These are phyloP conservation scores for peach (Prunus persica) DNA, from an alignment of 306 rosid genomes.

Conservation along the genomic window Prunus_persica_NCBIv2 NC_034012.1:5957001-5957500, in stretches of 20 bases:
- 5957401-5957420: neutral
- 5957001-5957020: neutral
- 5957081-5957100: neutral
- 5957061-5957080: neutral
- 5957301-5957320: constrained; percentile 84
- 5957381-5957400: constrained; percentile 78
- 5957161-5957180: neutral
- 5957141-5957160: constrained; percentile 2
- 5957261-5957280: constrained; percentile 2
- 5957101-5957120: neutral
- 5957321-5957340: constrained; percentile 88
- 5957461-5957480: neutral
- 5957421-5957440: neutral
- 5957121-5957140: neutral
- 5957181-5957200: neutral
- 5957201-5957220: neutral
- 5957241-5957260: constrained; percentile 11
- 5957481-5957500: constrained; percentile 74
- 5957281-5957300: constrained; percentile 1
- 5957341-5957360: constrained; percentile 78
- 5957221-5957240: constrained; percentile 17
- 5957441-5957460: neutral
- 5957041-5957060: neutral
- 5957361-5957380: constrained; percentile 97
- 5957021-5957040: neutral